phyloP scores from a whole-genome alignment of 176 grass and related monocot genomes.

The Cenchrus fungigraminus region DNA sequence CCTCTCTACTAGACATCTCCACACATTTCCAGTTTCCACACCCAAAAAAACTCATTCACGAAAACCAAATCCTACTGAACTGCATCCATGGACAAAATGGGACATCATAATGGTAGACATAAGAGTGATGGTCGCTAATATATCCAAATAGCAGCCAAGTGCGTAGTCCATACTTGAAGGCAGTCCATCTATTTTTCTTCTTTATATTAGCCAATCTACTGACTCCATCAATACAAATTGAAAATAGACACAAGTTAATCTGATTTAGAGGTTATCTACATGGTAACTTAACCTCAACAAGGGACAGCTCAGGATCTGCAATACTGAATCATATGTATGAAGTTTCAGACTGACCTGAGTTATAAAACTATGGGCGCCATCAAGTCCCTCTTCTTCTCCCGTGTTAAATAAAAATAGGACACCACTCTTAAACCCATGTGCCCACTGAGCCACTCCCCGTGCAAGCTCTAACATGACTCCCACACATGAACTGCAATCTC shows the following conservation, averaged over 20 bases:
- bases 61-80: not conserved
- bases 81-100: not conserved
- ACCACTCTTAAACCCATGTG: conserved; percentile 87
- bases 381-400: conserved; percentile 98
- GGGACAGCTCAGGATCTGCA: not conserved
- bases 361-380: conserved; percentile 96
- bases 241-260: conserved; percentile 6
- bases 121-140: not conserved
- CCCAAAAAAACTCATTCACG: not conserved
- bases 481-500: conserved; percentile 97
- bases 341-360: conserved; percentile 73
- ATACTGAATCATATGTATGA: conserved; percentile 23
- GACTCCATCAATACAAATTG: not conserved
- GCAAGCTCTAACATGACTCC: conserved; percentile 98
- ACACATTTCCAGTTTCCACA: not conserved
- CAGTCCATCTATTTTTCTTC: not conserved
- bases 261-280: not conserved
- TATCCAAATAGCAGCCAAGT: not conserved
- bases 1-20: not conserved
- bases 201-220: not conserved
- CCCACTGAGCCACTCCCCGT: conserved; percentile 84
- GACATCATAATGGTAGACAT: not conserved
- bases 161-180: not conserved
- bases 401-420: conserved; percentile 96
- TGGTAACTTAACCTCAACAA: not conserved